A percentile compares a stretch with the other conserved stretches of the same genome.
Conservation (phyloP, 2,329 filamentous ascomycete genomes). For the Ophiostoma novo-ulmi region DNA sequence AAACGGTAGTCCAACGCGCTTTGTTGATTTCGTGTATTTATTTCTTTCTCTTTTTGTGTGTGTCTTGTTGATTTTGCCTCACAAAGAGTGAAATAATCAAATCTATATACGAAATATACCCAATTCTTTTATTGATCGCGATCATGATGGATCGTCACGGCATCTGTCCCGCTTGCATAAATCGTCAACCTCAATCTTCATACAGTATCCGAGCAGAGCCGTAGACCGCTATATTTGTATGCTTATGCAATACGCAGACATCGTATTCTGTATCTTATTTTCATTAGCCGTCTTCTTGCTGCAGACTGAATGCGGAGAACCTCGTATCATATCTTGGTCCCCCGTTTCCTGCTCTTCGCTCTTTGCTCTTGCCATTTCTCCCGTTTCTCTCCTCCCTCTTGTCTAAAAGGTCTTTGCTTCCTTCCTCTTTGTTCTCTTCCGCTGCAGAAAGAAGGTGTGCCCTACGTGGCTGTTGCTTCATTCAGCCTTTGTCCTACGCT, state of each 20-base stretch:
- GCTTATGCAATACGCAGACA: not conserved
- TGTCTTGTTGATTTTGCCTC: not conserved
- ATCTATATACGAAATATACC: no score
- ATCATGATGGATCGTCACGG: no score
- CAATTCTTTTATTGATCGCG: no score
- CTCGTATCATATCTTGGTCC: constrained; percentile 10
- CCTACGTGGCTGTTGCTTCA: not conserved
- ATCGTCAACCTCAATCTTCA: no score
- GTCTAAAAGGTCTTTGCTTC: not conserved
- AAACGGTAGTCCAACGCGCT: not conserved
- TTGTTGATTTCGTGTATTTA: not conserved
- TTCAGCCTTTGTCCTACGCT: not conserved
- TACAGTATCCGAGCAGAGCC: no score
- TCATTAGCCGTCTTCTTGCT: not conserved
- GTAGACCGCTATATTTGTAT: not conserved
- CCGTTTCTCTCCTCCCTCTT: not conserved
- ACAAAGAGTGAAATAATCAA: no score
- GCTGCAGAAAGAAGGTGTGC: not conserved
- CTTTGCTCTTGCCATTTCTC: not conserved
- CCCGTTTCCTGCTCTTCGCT: not conserved
- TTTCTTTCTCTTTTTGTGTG: not conserved
- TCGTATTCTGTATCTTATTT: not conserved
- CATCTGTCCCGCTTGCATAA: no score
- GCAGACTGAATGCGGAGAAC: not conserved
- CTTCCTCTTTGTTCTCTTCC: not conserved